Base-by-base conservation (phyloP, 306 rosid genomes). In the Citrullus colocynthis region DNA sequence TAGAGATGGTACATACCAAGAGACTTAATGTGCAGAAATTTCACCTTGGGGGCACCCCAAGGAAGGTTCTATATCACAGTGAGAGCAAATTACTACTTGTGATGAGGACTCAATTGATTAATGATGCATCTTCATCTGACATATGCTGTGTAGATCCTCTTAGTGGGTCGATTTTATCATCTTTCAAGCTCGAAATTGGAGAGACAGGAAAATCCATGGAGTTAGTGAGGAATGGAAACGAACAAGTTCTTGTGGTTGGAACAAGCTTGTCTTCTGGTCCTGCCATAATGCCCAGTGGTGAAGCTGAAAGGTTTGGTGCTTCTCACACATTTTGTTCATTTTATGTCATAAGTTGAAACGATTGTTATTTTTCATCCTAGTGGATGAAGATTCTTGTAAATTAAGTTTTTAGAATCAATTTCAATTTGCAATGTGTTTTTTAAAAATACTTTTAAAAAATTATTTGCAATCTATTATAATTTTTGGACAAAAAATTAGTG, bases 11-110 rank as follows among this genome's bases (percentile, higher is more conserved):
- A 84, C 91, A 85, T 79, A 86, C 90, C 87, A 91, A 90, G 92
- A 94, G 98, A 84, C 93, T 92, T 65, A 94, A 91, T 83, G 97
- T 90, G 86, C 94, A 86, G 89, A 94, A 94, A 86, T 89, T 94
- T 88, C 88, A 86, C 83, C 85, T 94, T 80, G 91, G 88, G 82
- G 98, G 97, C 82, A 94, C 98, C 81, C 98, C 97, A 30, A 85
- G 95, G 84, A 92, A 92, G 89, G 95, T 94, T 78, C 66, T 94
- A 36, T 94, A 90, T 94, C 97, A 94, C 78, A 77, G 82, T 78
- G 97, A 94, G 84, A 90, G 96, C 88, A 87, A 81, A 85, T 83
- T 88, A 70, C 82, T 94, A 85, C 92, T 94, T 85, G 97, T 94
- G 85, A 85, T 94, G 95, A 90, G 98, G 88, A 94, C 96, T 74